A percentile compares a stretch with the other conserved stretches of the same genome.
Evolutionary conservation across 805 yeast species (phyloP).

Genomic region (Starmerella sp.): DNA sequence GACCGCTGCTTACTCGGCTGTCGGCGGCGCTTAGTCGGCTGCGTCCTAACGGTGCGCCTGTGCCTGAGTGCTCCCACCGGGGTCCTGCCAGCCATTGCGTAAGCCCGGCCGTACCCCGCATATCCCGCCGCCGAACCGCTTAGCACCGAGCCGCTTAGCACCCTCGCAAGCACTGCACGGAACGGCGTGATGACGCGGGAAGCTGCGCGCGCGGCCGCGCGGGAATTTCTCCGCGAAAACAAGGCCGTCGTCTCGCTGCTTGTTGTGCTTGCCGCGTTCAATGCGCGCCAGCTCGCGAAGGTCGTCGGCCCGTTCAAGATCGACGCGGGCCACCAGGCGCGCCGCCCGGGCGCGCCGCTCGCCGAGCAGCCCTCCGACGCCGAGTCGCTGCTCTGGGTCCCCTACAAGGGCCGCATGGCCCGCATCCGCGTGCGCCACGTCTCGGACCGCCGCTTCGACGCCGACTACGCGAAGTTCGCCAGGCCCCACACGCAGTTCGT

Average conservation of each 20-base stretch:
- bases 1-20: no score
- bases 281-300: slow-evolving; percentile 2
- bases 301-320: neutral
- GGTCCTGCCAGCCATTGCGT: no score
- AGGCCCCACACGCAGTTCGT: slow-evolving; percentile 47
- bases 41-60: no score
- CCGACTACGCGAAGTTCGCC: slow-evolving; percentile 17
- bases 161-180: no score
- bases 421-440: slow-evolving; percentile 10
- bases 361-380: neutral
- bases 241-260: slow-evolving; percentile 1
- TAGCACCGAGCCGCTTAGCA: no score
- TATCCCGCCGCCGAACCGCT: neutral
- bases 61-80: no score
- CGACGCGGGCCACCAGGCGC: neutral
- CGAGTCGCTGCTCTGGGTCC: slow-evolving; percentile 15
- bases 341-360: neutral
- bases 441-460: slow-evolving; percentile 13
- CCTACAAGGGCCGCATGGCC: slow-evolving; percentile 11
- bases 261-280: neutral
- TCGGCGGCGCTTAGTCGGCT: no score
- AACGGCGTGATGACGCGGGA: neutral
- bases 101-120: neutral
- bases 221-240: neutral
- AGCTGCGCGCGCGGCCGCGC: slow-evolving; percentile 1